Percentiles rank a stretch among this genome's conserved stretches.
phyloP scores from a whole-genome alignment of 2,329 filamentous ascomycete species.

The Talaromyces verruculosus region DNA sequence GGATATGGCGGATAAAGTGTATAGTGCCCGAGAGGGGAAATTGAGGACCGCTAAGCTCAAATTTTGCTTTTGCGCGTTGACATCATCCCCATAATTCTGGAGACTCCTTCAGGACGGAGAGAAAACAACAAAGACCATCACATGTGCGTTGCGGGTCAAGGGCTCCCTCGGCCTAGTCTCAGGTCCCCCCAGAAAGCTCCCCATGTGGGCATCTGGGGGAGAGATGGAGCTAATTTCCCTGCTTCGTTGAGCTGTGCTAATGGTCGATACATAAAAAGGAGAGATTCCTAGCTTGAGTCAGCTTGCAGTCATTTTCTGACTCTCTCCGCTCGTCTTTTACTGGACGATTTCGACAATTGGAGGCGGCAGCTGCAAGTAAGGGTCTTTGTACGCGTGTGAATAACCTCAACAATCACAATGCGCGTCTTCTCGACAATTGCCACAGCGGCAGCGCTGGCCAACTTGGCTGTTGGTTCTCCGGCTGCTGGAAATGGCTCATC shows the following conservation, averaged over 20 bases:
- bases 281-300: conserved; percentile 7
- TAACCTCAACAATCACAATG: conserved; percentile 16
- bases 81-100: conserved; percentile 12
- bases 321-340: conserved; percentile 17
- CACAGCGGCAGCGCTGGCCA: conserved; percentile 17
- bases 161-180: conserved; percentile 16
- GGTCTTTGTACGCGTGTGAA: conserved; percentile 13
- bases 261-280: conserved; percentile 7
- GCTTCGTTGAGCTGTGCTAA: not conserved
- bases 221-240: conserved; percentile 8
- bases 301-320: not conserved
- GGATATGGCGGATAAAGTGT: conserved; percentile 6
- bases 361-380: conserved; percentile 12
- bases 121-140: conserved; percentile 8
- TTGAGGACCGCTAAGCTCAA: conserved; percentile 11
- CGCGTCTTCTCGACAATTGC: conserved; percentile 20
- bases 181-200: not conserved
- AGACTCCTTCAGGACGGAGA: not conserved
- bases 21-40: conserved; percentile 16
- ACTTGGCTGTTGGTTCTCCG: conserved; percentile 19
- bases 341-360: conserved; percentile 18
- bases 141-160: conserved; percentile 18
- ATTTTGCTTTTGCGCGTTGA: conserved; percentile 14
- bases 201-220: conserved; percentile 14
- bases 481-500: conserved; percentile 14